Conservation (phyloP, 495 filamentous ascomycete species). For the Chlorociboria aeruginascens region DNA sequence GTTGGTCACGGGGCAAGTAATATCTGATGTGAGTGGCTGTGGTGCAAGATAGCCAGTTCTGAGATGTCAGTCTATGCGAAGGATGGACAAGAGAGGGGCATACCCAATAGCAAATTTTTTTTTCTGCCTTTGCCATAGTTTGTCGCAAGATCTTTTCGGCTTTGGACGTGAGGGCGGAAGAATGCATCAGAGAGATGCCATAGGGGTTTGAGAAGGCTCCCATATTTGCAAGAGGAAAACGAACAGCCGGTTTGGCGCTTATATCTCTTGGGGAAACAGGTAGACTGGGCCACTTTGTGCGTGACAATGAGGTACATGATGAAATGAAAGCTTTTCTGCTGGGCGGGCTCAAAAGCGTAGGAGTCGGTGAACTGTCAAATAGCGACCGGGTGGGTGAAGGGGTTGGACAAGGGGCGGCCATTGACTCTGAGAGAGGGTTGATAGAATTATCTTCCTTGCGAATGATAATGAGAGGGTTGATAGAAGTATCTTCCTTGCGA, state of each 20-base stretch:
- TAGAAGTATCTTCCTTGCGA: constrained; percentile 28
- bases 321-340: constrained; percentile 5
- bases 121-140: constrained; percentile 14
- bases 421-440: background rate
- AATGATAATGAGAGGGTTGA: constrained; percentile 35
- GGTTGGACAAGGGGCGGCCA: constrained; percentile 11
- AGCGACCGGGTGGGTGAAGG: constrained; percentile 11
- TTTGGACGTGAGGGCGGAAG: constrained; percentile 6
- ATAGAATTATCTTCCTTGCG: constrained; percentile 29
- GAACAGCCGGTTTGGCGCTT: background rate
- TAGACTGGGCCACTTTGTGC: constrained; percentile 8
- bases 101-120: constrained; percentile 17
- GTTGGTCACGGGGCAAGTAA: constrained; percentile 25
- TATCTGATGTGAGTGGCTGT: constrained; percentile 20
- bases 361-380: constrained; percentile 3
- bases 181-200: constrained; percentile 12
- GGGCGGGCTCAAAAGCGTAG: background rate
- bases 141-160: constrained; percentile 13
- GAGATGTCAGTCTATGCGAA: constrained; percentile 14
- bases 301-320: constrained; percentile 1
- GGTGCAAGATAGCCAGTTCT: constrained; percentile 28
- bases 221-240: background rate
- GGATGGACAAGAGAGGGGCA: constrained; percentile 17
- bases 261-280: constrained; percentile 4
- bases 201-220: constrained; percentile 6